A percentile compares a stretch with the other conserved stretches of the same genome.
Conservation (phyloP, 352 stramenopile genomes). For the Globisporangium ultimum region DNA sequence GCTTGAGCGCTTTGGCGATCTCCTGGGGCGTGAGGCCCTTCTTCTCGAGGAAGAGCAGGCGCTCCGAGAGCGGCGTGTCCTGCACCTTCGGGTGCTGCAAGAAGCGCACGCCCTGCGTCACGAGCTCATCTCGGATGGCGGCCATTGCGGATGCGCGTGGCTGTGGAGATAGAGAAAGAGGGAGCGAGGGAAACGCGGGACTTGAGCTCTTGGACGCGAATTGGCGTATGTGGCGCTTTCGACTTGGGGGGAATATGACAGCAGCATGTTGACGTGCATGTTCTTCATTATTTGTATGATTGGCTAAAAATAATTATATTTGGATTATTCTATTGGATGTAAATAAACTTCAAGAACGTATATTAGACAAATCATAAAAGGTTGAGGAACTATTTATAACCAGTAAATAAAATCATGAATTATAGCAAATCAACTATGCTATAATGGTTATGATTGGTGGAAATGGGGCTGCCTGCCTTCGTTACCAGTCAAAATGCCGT, state of each 20-base stretch:
- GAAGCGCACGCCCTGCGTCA: constrained; percentile 74
- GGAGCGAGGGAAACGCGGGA: not conserved
- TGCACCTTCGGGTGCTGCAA: constrained; percentile 76
- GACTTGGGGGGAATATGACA: no score
- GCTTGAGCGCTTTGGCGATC: constrained; percentile 61
- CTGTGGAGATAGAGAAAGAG: no score
- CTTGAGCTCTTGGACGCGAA: not conserved
- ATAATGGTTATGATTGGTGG: constrained; percentile 5
- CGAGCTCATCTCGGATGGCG: constrained; percentile 47
- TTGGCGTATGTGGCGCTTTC: no score
- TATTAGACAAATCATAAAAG: constrained; percentile 7
- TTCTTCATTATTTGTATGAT: not conserved
- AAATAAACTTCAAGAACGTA: constrained; percentile 16
- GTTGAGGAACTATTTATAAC: not conserved
- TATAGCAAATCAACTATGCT: not conserved
- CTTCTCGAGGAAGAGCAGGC: constrained; percentile 71
- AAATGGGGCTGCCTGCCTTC: constrained; percentile 5
- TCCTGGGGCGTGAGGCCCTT: constrained; percentile 69
- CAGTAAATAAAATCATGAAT: not conserved
- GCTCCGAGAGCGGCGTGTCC: constrained; percentile 68
- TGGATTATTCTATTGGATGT: not conserved
- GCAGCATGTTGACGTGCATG: constrained; percentile 14
- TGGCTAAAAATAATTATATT: constrained; percentile 1
- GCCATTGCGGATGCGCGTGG: constrained; percentile 13
- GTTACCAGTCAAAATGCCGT: constrained; percentile 17